Base-by-base conservation (phyloP, 108 stramenopile species). In the Aureococcus anophagefferens region DNA sequence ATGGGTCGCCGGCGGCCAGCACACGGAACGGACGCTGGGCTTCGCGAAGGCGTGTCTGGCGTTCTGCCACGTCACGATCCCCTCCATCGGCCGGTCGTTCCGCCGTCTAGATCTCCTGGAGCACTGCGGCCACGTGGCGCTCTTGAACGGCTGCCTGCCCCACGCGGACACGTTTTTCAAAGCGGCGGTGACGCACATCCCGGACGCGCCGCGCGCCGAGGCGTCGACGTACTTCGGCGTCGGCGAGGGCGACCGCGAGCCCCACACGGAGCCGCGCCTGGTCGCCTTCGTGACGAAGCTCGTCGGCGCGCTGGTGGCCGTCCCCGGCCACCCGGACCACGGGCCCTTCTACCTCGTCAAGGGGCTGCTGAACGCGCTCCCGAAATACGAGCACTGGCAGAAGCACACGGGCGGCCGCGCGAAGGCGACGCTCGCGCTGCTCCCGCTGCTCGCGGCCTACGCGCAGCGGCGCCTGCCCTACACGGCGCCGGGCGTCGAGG, bases 131-230 rank as follows among this genome's bases (percentile, higher is more conserved):
- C 40, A 44, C n/a, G 72, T 73, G 18, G 36, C 63, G 29, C 59
- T 78, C 37, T 28, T 67, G 40, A 78, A 78, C 59, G 35, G n/a
- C 17, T 68, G 68, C 37, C 68, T 78, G 63, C 77, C 77, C 28
- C 77, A 78, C 62, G 73, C 77, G 18, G 77, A 78, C 69, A 67
- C 77, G 35, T 78, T 78, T 69, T 62, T 78, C 68, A 78, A 78
- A 68, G 64, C 64, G n/a, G 77, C 77, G n/a, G 74, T 78, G 0
- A 30, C 65, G n/a, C 16, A 69, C 33, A 30, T 78, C 25, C 77
- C 77, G 44, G 77, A 78, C 46, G 5, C 68, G 21, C 35, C 68
- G 29, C 40, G 29, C 17, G 33, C 18, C 37, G 36, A 31, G n/a
- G 69, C 31, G 9, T 62, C 31, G 17, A 4, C 14, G 34, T 5